Evolutionary conservation across 495 filamentous ascomycete species (phyloP).

Genomic region (Xylaria palmicola): DNA sequence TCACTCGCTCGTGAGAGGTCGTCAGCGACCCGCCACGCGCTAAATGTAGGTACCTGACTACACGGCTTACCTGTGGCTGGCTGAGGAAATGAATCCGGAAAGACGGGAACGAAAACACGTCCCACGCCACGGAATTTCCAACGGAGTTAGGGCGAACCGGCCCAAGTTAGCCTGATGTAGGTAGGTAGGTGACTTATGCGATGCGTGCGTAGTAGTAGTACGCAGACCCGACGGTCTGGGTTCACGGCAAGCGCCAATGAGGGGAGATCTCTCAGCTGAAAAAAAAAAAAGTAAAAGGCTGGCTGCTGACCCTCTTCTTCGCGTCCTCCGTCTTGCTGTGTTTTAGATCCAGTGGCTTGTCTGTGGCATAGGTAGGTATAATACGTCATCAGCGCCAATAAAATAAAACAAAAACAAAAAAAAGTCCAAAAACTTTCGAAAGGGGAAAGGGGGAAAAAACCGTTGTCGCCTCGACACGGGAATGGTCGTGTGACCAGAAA

Average conservation of each 20-base stretch:
- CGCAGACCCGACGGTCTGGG: neutral
- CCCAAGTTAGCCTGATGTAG: too few relatives aligned
- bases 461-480: too few relatives aligned
- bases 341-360: too few relatives aligned
- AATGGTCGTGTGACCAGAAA: neutral
- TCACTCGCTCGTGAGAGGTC: neutral
- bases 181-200: neutral
- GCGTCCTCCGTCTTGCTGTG: too few relatives aligned
- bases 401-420: too few relatives aligned
- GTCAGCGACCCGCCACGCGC: neutral
- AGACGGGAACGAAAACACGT: too few relatives aligned
- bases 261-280: neutral
- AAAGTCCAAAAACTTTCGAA: too few relatives aligned
- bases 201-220: neutral
- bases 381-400: too few relatives aligned
- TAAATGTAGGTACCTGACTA: neutral
- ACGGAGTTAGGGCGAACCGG: too few relatives aligned
- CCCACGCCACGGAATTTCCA: too few relatives aligned
- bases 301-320: neutral
- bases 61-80: constrained; percentile 4
- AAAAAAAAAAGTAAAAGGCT: neutral
- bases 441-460: too few relatives aligned
- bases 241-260: neutral
- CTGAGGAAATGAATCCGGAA: neutral
- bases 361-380: too few relatives aligned